A percentile compares a stretch with the other conserved stretches of the same genome.
phyloP scores from a whole-genome alignment of 352 stramenopile species.

The Pythium aquatile region DNA sequence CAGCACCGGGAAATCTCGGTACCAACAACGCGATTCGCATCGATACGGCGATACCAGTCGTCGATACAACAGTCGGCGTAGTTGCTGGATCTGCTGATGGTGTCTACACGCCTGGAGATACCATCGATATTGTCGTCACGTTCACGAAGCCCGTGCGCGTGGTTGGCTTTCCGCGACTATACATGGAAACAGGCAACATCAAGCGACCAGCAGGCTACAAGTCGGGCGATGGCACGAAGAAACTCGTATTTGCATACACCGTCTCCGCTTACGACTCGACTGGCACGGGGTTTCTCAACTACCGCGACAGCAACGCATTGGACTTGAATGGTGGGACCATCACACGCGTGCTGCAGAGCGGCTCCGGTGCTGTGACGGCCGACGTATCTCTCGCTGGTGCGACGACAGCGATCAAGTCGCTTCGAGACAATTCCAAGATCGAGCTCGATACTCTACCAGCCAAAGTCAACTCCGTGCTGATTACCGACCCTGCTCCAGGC shows the following conservation, averaged over 20 bases:
- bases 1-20: conserved; percentile 45
- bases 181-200: conserved; percentile 67
- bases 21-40: conserved; percentile 59
- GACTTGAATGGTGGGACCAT: conserved; percentile 72
- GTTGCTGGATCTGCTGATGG: conserved; percentile 46
- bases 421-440: conserved; percentile 54
- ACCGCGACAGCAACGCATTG: conserved; percentile 55
- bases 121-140: conserved; percentile 55
- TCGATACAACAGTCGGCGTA: conserved; percentile 62
- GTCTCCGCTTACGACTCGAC: conserved; percentile 61
- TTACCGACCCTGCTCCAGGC: conserved; percentile 33
- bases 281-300: conserved; percentile 57
- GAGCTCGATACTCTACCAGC: conserved; percentile 50
- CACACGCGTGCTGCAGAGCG: conserved; percentile 34
- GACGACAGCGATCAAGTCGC: conserved; percentile 38
- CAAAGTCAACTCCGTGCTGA: conserved; percentile 39
- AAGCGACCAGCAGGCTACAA: conserved; percentile 67
- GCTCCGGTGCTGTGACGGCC: conserved; percentile 23
- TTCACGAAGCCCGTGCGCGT: conserved; percentile 82
- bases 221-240: conserved; percentile 56
- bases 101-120: conserved; percentile 69
- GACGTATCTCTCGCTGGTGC: conserved; percentile 37
- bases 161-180: conserved; percentile 59
- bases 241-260: conserved; percentile 72
- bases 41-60: conserved; percentile 50